Percentiles rank a stretch among this genome's conserved stretches.
Evolutionary conservation across 2,329 filamentous ascomycete genomes (phyloP).

Genomic region (Calonectria montana): DNA sequence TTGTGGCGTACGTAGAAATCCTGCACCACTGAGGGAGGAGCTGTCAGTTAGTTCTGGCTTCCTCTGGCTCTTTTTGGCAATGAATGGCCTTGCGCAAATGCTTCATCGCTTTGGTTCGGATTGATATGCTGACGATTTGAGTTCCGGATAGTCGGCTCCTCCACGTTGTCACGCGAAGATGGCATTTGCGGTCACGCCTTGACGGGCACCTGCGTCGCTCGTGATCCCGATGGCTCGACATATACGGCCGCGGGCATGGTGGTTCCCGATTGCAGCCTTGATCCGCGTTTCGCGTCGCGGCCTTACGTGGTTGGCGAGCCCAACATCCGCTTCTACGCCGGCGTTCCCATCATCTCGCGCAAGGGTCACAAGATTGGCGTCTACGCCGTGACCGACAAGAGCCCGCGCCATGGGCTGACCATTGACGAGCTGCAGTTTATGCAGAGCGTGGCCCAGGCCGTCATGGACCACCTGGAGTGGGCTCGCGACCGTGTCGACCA

Average conservation of each 20-base stretch:
- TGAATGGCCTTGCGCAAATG: no score
- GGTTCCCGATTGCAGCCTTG: slow-evolving; percentile 45
- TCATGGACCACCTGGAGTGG: slow-evolving; percentile 72
- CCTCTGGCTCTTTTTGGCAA: no score
- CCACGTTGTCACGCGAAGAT: slow-evolving; percentile 44
- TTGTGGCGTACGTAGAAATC: slow-evolving; percentile 48
- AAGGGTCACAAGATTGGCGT: slow-evolving; percentile 67
- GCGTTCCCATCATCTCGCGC: slow-evolving; percentile 69
- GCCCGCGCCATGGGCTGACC: slow-evolving; percentile 62
- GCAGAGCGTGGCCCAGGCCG: slow-evolving; percentile 64
- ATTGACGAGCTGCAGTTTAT: slow-evolving; percentile 63
- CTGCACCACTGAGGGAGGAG: neutral
- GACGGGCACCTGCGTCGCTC: slow-evolving; percentile 38
- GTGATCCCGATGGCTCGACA: slow-evolving; percentile 36
- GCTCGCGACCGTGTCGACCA: slow-evolving; percentile 63
- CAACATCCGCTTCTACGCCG: slow-evolving; percentile 52
- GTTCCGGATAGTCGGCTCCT: slow-evolving; percentile 34
- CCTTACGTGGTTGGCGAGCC: slow-evolving; percentile 47
- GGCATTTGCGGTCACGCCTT: slow-evolving; percentile 49
- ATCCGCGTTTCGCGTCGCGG: slow-evolving; percentile 47
- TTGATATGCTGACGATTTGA: neutral
- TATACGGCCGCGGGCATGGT: slow-evolving; percentile 46
- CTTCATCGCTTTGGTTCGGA: neutral
- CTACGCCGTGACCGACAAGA: slow-evolving; percentile 69
- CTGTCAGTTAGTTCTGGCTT: neutral